These are phyloP conservation scores for Nicotiana otophora DNA, from an alignment of 257 asterid species.

Conservation along the genomic window DNA sequence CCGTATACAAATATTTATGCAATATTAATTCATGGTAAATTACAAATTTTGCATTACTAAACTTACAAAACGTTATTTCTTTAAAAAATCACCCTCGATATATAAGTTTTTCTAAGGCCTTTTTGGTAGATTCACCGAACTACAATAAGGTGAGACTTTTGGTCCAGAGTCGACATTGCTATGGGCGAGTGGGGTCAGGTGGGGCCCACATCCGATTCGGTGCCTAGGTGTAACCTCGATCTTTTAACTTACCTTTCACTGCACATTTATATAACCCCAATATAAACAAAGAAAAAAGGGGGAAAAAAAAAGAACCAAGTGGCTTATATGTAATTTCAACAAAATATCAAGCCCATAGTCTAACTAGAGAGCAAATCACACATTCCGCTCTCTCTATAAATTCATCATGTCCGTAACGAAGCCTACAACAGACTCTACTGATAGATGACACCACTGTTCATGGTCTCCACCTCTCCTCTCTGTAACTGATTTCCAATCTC, in stretches of 20 bases:
- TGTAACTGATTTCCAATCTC: not conserved
- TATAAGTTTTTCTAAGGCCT: too few relatives aligned
- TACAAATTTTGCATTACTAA: too few relatives aligned
- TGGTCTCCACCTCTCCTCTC: not conserved
- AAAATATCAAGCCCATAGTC: slow-evolving; percentile 18
- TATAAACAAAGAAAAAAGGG: not conserved
- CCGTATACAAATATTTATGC: too few relatives aligned
- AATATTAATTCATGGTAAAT: too few relatives aligned
- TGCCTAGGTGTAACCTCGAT: slow-evolving; percentile 27
- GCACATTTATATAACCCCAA: not conserved
- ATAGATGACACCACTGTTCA: not conserved
- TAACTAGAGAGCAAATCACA: slow-evolving; percentile 8
- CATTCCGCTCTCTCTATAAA: slow-evolving; percentile 24
- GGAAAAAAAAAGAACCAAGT: not conserved
- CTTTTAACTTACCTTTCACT: not conserved
- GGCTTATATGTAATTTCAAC: slow-evolving; percentile 22
- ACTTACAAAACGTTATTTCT: too few relatives aligned
- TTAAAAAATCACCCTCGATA: too few relatives aligned
- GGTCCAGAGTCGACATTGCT: not conserved
- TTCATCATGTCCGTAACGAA: slow-evolving; percentile 6
- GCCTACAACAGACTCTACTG: not conserved
- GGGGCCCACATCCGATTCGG: slow-evolving; percentile 29
- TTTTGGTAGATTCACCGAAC: not conserved
- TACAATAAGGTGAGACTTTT: not conserved
- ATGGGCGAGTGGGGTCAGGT: not conserved